A percentile compares a stretch with the other conserved stretches of the same genome.
Conservation (phyloP, 202 grass and related monocot genomes). For the Zizania palustris region DNA sequence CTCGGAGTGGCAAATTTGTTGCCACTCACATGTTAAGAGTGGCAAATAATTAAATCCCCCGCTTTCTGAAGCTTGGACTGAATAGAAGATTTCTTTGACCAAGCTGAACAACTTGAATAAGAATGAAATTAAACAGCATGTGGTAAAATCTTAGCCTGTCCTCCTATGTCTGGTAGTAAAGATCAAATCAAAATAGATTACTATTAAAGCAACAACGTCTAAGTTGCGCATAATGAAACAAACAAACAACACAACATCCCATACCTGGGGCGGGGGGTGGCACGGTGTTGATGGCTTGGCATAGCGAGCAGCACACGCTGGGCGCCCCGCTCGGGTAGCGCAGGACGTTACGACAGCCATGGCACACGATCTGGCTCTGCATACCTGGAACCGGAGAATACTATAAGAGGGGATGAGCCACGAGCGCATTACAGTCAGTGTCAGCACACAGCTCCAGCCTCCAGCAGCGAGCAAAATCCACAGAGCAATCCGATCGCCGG, state of each 20-base stretch:
- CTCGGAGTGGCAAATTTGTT: no score
- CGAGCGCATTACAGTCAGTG: neutral
- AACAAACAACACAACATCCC: neutral
- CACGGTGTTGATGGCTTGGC: slow-evolving; percentile 63
- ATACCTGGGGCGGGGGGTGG: slow-evolving; percentile 49
- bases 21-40: no score
- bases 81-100: neutral
- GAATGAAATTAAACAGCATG: neutral
- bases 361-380: slow-evolving; percentile 82
- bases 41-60: no score
- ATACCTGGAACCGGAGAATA: slow-evolving; percentile 38
- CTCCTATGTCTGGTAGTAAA: neutral
- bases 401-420: neutral
- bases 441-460: neutral
- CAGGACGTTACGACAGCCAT: slow-evolving; percentile 60
- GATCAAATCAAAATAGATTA: neutral
- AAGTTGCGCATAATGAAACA: neutral
- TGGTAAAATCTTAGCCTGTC: neutral
- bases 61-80: neutral
- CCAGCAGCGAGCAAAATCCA: neutral
- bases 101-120: neutral
- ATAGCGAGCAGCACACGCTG: slow-evolving; percentile 74
- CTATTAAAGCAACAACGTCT: neutral
- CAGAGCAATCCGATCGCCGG: neutral
- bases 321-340: slow-evolving; percentile 67